Percentiles rank a stretch among this genome's conserved stretches.
These are phyloP conservation scores for Passiflora organensis DNA, from an alignment of 345 rosid species.

Conservation along the genomic window DNA sequence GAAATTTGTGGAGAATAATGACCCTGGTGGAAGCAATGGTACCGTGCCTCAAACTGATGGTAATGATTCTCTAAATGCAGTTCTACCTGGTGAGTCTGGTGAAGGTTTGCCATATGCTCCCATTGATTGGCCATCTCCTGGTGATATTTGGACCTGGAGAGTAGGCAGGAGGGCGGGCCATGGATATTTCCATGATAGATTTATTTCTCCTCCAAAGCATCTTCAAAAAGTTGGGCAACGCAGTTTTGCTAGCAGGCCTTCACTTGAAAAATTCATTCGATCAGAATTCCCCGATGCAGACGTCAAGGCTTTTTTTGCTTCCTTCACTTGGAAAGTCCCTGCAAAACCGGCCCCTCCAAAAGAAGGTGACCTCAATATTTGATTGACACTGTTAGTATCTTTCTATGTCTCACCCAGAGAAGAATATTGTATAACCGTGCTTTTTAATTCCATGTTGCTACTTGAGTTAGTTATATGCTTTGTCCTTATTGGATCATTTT, in stretches of 20 bases:
- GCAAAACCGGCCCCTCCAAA: conserved; percentile 7
- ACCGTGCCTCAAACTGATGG: conserved; percentile 7
- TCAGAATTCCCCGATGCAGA: conserved; percentile 14
- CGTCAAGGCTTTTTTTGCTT: conserved; percentile 22
- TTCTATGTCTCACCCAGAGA: not conserved
- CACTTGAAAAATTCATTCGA: conserved; percentile 13
- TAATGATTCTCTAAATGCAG: conserved; percentile 31
- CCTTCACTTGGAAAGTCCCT: conserved; percentile 27
- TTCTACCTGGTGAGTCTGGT: conserved; percentile 44
- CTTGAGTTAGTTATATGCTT: too few species aligned
- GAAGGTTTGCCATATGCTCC: conserved; percentile 71
- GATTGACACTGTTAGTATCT: not conserved
- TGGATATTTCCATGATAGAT: conserved; percentile 51
- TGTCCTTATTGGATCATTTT: too few species aligned
- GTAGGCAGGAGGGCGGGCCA: conserved; percentile 48
- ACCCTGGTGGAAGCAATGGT: conserved; percentile 25
- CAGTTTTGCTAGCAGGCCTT: conserved; percentile 14
- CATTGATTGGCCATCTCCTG: conserved; percentile 54
- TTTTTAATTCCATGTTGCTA: too few species aligned
- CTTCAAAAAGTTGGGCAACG: not conserved
- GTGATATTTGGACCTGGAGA: conserved; percentile 64
- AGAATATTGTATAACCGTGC: not conserved
- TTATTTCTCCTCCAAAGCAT: conserved; percentile 18
- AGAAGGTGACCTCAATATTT: conserved; percentile 15
- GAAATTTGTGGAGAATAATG: conserved; percentile 31